Evolutionary conservation across 1,284 basidiomycete genomes (phyloP), one percentile per base, ranked within the genome.

Genomic region (Caloboletus inedulis): DNA sequence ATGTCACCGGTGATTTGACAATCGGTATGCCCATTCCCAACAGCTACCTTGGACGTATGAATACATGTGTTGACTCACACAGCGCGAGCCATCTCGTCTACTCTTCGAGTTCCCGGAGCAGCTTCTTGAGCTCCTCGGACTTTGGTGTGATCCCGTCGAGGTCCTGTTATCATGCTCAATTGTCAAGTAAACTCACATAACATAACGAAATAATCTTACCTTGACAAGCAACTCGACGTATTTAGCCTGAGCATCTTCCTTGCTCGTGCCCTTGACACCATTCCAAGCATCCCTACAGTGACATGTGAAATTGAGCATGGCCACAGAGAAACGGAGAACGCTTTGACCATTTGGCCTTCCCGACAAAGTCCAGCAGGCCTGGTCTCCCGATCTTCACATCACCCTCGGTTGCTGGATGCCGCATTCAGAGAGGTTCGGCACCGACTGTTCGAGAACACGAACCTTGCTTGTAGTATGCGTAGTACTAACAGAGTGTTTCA

Each of bases 401-500:
- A 43, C 94, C 94, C 49, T 85, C 68, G 35, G 80, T 93, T 41
- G 82, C 93, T 90, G 63, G 21, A 51, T n/a, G 46, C 19, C 14
- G 27, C 12, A 33, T 19, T 55, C 44, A 52, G 45, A 7, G 35
- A 33, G 40, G 23, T 7, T 37, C 43, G 43, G 43, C 43, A 10
- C 35, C 30, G 23, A 44, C 34, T 6, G 30, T 19, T 44, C 39
- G 33, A 8, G 14, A 41, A 42, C 52, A 42, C 54, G 54, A 51
- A 88, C 89, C 89, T 78, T 95, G 93, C 79, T 97, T 98, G 80
- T 79, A 97, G 70, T 87, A 83, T 64, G 80, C 82, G 79, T 98
- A 97, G 78, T 96, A 96, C 94, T 96, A 51, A 41, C n/a, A 13
- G 53, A 36, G 34, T n/a, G 45, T 30, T 35, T 50, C 46, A 59